Base-by-base conservation (phyloP, 1,139 yeast species). In the Tardiomyces blankii region DNA sequence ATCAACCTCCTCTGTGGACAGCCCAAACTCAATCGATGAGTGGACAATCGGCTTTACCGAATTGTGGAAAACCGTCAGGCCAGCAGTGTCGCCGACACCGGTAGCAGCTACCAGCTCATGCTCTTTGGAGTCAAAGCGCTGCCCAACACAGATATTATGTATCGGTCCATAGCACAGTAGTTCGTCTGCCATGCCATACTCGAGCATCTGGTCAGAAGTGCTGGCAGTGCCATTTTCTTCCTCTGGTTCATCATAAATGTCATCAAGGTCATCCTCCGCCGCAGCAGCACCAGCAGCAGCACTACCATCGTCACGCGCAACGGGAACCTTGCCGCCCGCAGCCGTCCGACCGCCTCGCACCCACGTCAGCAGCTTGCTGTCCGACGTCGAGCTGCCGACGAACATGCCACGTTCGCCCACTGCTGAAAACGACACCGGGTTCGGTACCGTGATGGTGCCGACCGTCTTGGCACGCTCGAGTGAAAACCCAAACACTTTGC, bases 101-200 rank as follows among this genome's bases (percentile, higher is more conserved):
- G 84, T 74, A 6, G 87, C 75, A 0, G 83, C 78, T 6, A 86
- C 75, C 3, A 88, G 72, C 2, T 87, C 82, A 11, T 75, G 51
- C 8, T 48, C 27, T 4, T 18, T 28, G 3, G 38, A 27, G 18
- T 16, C 16, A 6, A 41, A 11, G 4, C 39, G 5, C 40, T 43
- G 38, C 0, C 93, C 95, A 39, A 82, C 59, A 0, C 88, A 73
- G 52, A 88, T 73, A 42, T 80, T 77, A 2, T 86, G 72, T 12
- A 85, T 69, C 0, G 96, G 95, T 0, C 96, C 96, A 54, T 77
- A 71, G 55, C 82, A 84, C 2, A 72, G 59, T 21, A 89, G 64
- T 2, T 66, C 65, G 53, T 87, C 95, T 40, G 74, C 67, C 12
- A 69, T 49, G 5, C 49, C 40, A 23, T 64, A 52, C 13, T 45